Evolutionary conservation across 2,329 filamentous ascomycete species (phyloP).

Genomic region (Aspergillus ibericus): DNA sequence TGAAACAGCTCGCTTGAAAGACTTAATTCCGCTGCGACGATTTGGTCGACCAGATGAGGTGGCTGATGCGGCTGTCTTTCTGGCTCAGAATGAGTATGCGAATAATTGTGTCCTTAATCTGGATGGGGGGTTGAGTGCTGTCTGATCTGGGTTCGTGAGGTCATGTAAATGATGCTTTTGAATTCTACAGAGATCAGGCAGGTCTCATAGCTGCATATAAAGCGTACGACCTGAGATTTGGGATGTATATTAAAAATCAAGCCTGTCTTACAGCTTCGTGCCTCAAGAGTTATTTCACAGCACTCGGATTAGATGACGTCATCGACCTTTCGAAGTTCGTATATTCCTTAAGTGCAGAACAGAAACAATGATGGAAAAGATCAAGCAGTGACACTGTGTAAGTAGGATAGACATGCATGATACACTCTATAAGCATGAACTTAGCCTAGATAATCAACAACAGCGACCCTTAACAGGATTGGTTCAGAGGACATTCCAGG

Average conservation of each 20-base stretch:
- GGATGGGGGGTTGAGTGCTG: conserved; percentile 77
- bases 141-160: conserved; percentile 37
- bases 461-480: not conserved
- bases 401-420: no score
- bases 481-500: not conserved
- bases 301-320: no score
- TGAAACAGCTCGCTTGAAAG: conserved; percentile 31
- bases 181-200: not conserved
- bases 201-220: not conserved
- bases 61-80: conserved; percentile 77
- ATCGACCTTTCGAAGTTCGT: no score
- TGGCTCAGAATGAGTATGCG: conserved; percentile 75
- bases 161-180: not conserved
- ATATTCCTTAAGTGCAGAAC: no score
- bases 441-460: no score
- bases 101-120: conserved; percentile 86
- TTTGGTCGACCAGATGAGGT: conserved; percentile 71
- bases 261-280: no score
- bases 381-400: no score
- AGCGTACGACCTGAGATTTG: not conserved
- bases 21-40: conserved; percentile 63
- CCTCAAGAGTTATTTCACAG: no score
- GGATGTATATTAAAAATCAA: not conserved
- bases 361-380: no score
- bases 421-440: no score